Evolutionary conservation across 495 filamentous ascomycete genomes (phyloP).

Genomic region (Hyaloscypha hepaticicola): DNA sequence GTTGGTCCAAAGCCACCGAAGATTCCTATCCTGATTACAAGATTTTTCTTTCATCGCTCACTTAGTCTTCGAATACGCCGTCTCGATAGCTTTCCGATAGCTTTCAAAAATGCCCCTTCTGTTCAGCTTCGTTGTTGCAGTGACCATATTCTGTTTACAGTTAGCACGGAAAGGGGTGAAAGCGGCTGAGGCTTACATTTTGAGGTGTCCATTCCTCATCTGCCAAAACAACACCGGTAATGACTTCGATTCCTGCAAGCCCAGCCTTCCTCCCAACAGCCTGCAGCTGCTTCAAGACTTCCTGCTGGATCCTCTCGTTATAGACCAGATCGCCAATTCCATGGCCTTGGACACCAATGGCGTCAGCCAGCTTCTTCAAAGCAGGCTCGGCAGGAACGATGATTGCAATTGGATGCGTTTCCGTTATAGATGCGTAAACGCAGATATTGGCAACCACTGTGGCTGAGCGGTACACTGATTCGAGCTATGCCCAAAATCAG

Average conservation of each 20-base stretch:
- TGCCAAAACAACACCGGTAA: constrained; percentile 85
- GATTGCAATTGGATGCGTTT: constrained; percentile 86
- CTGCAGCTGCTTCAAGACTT: constrained; percentile 83
- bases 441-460: constrained; percentile 91
- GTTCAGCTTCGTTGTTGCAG: constrained; percentile 72
- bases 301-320: constrained; percentile 68
- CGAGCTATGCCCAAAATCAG: constrained; percentile 52
- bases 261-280: constrained; percentile 69
- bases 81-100: constrained; percentile 61
- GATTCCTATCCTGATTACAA: too few relatives aligned
- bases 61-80: constrained; percentile 45
- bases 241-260: constrained; percentile 80
- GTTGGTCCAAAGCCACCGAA: too few relatives aligned
- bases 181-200: constrained; percentile 65
- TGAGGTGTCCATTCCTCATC: constrained; percentile 97
- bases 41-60: not conserved
- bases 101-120: constrained; percentile 61
- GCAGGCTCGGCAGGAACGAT: constrained; percentile 85
- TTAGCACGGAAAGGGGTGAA: constrained; percentile 9
- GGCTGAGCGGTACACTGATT: constrained; percentile 86
- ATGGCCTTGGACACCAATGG: constrained; percentile 65
- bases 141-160: constrained; percentile 55
- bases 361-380: constrained; percentile 76
- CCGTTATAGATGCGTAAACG: constrained; percentile 76
- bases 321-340: constrained; percentile 77